Evolutionary conservation across 352 stramenopile genomes (phyloP), one percentile per base, ranked within the genome.

Genomic region (Chrysophaeum taylorii): DNA sequence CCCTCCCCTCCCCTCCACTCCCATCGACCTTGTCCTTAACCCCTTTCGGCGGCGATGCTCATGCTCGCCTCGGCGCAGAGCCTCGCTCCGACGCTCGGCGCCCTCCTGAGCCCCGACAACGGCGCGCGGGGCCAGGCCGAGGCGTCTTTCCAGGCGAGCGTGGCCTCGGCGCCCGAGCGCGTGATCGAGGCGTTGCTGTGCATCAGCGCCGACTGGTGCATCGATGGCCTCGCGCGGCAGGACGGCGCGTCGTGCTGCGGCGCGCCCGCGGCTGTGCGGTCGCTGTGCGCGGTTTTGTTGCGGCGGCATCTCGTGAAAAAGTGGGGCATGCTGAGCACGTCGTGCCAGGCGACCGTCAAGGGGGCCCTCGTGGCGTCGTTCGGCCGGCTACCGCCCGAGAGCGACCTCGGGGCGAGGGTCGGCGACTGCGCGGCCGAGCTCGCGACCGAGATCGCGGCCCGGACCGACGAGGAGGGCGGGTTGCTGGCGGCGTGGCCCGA

Each of bases 191-290:
- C 57, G 16, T 36, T 66, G 7, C 57, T 66, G 14, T 27, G 12
- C 5, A 9, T 66, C 57, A 45, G 57, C 57, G 57, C 33, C 33
- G 57, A 66, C 14, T 66, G 57, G 57, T 60, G 48, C 48, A n/a
- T n/a, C n/a, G n/a, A n/a, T n/a, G n/a, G n/a, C n/a, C n/a, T n/a
- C n/a, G 48, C 25, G 18, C 18, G 18, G 18, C 33, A 5, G 2
- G 2, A 42, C 33, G 57, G 57, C 16, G 1, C 57, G 57, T 5
- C 15, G 5, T 2, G 16, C 33, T 18, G 41, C 12, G 35, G 5
- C 33, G 31, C 33, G 33, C 9, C 57, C 33, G 2, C 57, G 33
- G 1, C 7, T 1, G 27, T 66, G 14, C 31, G 57, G 33, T 33
- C 33, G 33, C 18, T 66, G 33, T 27, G 14, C 57, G 57, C 14